A percentile compares a stretch with the other conserved stretches of the same genome.
Conservation (phyloP, 495 filamentous ascomycete species). For the Schizothecium vesticola region DNA sequence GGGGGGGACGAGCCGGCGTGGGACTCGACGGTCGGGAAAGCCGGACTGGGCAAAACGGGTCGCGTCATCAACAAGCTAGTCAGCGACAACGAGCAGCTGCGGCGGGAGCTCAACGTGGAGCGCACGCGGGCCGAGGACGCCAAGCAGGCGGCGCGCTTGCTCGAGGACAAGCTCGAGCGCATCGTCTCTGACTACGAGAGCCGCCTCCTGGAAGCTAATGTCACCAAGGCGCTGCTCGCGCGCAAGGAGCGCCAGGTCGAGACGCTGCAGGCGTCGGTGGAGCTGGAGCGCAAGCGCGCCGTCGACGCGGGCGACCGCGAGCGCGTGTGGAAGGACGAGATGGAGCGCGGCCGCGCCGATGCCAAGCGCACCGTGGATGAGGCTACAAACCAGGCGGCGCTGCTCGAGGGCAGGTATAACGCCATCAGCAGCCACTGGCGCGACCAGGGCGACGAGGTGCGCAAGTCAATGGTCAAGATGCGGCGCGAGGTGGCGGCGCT, state of each 20-base stretch:
- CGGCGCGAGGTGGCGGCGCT: conserved; percentile 44
- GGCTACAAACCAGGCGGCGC: conserved; percentile 48
- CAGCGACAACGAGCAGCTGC: conserved; percentile 80
- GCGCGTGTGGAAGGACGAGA: conserved; percentile 53
- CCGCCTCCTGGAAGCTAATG: conserved; percentile 62
- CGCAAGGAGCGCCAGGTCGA: conserved; percentile 79
- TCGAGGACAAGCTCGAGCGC: conserved; percentile 69
- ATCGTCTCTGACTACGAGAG: conserved; percentile 61
- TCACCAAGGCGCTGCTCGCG: conserved; percentile 63
- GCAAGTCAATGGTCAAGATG: conserved; percentile 49
- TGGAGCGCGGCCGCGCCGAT: conserved; percentile 56
- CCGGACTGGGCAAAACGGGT: conserved; percentile 82
- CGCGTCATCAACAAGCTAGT: conserved; percentile 86
- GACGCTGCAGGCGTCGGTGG: conserved; percentile 60
- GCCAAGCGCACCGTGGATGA: conserved; percentile 59
- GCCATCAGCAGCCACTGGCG: conserved; percentile 62
- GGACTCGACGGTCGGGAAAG: conserved; percentile 73
- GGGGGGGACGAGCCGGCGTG: conserved; percentile 42
- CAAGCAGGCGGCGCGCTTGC: conserved; percentile 62
- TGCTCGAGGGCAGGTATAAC: conserved; percentile 63
- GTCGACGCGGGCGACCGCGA: conserved; percentile 55
- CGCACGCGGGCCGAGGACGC: conserved; percentile 67
- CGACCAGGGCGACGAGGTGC: conserved; percentile 57
- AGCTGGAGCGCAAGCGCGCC: conserved; percentile 61
- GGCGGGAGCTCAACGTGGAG: conserved; percentile 72